Evolutionary conservation across 2,329 filamentous ascomycete genomes (phyloP), one percentile per base, ranked within the genome.

Genomic region (Xylariaceae sp.): DNA sequence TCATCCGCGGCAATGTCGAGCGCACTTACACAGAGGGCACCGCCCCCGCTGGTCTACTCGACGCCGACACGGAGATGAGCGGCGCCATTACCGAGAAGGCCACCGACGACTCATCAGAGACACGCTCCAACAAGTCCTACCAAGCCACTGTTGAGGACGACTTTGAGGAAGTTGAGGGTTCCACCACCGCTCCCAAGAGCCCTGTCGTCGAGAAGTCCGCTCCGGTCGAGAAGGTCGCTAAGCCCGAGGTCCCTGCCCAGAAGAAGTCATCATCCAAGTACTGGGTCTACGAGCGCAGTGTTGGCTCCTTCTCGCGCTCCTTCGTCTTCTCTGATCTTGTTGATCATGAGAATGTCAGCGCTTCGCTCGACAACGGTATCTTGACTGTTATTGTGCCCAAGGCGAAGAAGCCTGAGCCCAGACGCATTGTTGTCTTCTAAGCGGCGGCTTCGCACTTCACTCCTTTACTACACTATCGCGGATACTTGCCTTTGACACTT

Each of bases 1-100:
- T 84, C 63, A 79, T 94, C 72, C 84, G 83, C 59, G 90, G 90
- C 69, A 84, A 80, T 64, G 81, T 85, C 58, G 88, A 92, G 75
- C 83, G 86, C 66, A 77, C 77, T 65, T 82, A 84, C 73, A 82
- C 83, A 83, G 44, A 82, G 82, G 60, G 79, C 77, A 8, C 76
- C 79, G 2, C 74, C 81, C 39, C 75, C 80, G 37, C 78, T 75
- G 52, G 73, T 77, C 85, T 57, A 8, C 37, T 30, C 9, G 37
- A 41, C 9, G 80, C 84, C 64, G 60, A 69, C 66, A 54, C 56
- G 49, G n/a, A 62, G 55, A 69, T 62, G 58, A 71, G 66, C 62
- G 75, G 71, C 15, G 72, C 75, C 64, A 76, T 79, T 63, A 71
- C 75, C 47, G 78, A 80, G 59, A 71, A 69, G 4, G 51, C 61